Evolutionary conservation across 1,284 basidiomycete genomes (phyloP), one percentile per base, ranked within the genome.

Genomic region (Trichosporon sp.): DNA sequence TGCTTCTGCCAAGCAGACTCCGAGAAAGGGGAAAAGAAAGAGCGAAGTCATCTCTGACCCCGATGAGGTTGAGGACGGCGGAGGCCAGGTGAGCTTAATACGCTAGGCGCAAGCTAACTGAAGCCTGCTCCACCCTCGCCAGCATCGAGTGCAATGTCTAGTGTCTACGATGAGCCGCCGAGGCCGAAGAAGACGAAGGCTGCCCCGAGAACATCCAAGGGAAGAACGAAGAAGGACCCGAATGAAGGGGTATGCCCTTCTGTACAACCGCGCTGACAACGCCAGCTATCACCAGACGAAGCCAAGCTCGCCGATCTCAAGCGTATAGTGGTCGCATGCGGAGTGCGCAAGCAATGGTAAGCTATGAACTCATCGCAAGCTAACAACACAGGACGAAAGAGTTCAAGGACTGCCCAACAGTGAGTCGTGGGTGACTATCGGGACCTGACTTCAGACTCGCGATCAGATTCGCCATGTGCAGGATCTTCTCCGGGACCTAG

Each of bases 331-430:
- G 78, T 85, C 8, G 89, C 89, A 0, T 93, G 92, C 70, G 91
- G 91, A 4, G 83, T 90, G 5, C 86, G 90, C 61, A 92, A 90
- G 78, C 82, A 86, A 29, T 94, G 91, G 91, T 85, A 83, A 10
- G 78, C 66, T 32, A 0, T 19, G 5, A 13, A 7, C 8, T 8
- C 2, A n/a, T 32, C 4, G n/a, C 11, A 16, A 37, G 27, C 60
- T 58, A n/a, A 62, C 44, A 4, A 8, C 2, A 7, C 59, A 81
- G 80, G 80, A 62, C 70, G 16, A 90, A 87, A 74, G 86, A 91
- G 68, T 89, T 93, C 71, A 81, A 86, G 67, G 86, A 84, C 64
- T 76, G 85, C 58, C 83, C 86, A 27, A 83, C 81, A 5, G 76
- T 75, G 56, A 37, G 73, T 61, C 4, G 23, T n/a, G 34, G 11